Evolutionary conservation across 768 basidiomycete genomes (phyloP).

Genomic region (Calocera viscosa): DNA sequence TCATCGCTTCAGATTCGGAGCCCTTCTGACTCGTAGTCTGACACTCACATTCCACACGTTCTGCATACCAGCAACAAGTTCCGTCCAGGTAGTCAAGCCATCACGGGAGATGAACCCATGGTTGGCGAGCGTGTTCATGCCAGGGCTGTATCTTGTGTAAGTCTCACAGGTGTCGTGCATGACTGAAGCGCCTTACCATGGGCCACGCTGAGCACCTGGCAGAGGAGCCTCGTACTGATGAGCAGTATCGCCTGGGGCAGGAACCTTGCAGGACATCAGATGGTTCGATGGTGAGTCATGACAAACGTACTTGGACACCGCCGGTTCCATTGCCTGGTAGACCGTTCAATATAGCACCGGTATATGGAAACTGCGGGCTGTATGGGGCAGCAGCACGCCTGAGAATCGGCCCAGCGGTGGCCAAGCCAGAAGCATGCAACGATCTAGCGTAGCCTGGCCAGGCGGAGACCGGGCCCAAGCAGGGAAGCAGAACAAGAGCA

Average conservation of each 20-base stretch:
- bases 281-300: not conserved
- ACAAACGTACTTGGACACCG: not conserved
- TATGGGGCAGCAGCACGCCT: not conserved
- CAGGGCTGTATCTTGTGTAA: not conserved
- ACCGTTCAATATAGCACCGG: not conserved
- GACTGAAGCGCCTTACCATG: not conserved
- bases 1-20: too few species aligned
- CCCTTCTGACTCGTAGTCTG: too few species aligned
- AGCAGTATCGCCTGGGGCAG: not conserved
- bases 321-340: not conserved
- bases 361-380: not conserved
- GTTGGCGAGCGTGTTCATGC: slow-evolving; percentile 4
- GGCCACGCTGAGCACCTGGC: not conserved
- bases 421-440: not conserved
- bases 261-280: not conserved
- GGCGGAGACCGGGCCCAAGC: not conserved
- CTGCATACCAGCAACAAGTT: not conserved
- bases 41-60: not conserved
- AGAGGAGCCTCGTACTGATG: not conserved
- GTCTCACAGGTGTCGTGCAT: too few species aligned
- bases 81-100: not conserved
- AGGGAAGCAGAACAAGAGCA: not conserved
- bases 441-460: not conserved
- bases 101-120: not conserved
- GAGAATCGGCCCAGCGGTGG: not conserved